A percentile compares a stretch with the other conserved stretches of the same genome.
Conservation (phyloP, 768 basidiomycete genomes). For the Hericium rajendrae region DNA sequence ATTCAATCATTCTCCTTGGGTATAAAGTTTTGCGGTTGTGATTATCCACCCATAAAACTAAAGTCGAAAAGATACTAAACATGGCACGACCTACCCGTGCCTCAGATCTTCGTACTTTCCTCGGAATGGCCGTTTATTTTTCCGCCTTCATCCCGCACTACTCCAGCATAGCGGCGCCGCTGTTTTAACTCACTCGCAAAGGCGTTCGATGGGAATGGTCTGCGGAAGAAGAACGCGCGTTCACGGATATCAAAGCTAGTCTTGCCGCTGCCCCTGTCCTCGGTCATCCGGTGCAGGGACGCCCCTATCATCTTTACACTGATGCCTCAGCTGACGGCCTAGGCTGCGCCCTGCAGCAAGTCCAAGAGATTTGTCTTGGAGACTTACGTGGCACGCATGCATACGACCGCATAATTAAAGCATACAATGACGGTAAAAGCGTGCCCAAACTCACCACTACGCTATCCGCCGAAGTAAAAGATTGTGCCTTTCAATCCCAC, state of each 20-base stretch:
- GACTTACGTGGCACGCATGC: conserved; percentile 14
- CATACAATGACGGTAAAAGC: not conserved
- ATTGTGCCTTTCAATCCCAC: not conserved
- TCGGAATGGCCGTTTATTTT: conserved; percentile 27
- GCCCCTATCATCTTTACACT: conserved; percentile 27
- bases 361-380: conserved; percentile 12
- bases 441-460: not conserved
- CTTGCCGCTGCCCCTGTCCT: conserved; percentile 24
- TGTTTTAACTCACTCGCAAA: conserved; percentile 26
- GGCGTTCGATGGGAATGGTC: conserved; percentile 18
- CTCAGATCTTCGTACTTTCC: conserved; percentile 18
- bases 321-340: conserved; percentile 21
- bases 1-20: conserved; percentile 20
- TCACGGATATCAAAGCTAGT: conserved; percentile 20
- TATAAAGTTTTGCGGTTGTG: conserved; percentile 31
- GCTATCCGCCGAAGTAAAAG: not conserved
- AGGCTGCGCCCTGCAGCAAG: conserved; percentile 15
- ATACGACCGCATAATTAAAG: conserved; percentile 7
- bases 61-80: conserved; percentile 25
- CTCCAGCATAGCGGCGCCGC: conserved; percentile 23
- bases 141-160: conserved; percentile 27
- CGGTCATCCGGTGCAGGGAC: conserved; percentile 21
- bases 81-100: conserved; percentile 13
- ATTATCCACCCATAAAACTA: conserved; percentile 28
- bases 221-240: conserved; percentile 19